These are phyloP conservation scores for Gossypium raimondii DNA, from an alignment of 345 rosid genomes.

Conservation along the genomic window DNA sequence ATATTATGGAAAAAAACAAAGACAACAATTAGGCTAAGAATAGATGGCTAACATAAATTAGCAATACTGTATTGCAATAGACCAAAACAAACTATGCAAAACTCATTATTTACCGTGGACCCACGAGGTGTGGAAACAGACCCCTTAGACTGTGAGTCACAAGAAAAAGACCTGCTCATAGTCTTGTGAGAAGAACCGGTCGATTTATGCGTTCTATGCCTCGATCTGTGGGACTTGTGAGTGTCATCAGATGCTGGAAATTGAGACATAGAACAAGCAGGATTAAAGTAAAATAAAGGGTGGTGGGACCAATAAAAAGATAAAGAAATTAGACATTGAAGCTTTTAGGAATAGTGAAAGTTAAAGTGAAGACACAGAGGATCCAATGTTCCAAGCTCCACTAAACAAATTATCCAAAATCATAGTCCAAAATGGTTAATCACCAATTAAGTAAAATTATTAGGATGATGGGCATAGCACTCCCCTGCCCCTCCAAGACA, in stretches of 20 bases:
- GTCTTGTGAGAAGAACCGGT: constrained; percentile 75
- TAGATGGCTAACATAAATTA: not conserved
- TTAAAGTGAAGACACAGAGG: constrained; percentile 48
- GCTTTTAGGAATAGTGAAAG: constrained; percentile 55
- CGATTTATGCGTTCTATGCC: constrained; percentile 66
- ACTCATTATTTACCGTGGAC: constrained; percentile 41
- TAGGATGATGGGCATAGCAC: not conserved
- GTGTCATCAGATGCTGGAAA: constrained; percentile 76
- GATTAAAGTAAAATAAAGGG: constrained; percentile 19
- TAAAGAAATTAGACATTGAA: constrained; percentile 32
- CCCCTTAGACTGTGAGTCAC: constrained; percentile 76
- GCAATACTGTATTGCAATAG: not conserved
- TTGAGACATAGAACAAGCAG: constrained; percentile 28
- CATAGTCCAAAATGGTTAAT: constrained; percentile 16
- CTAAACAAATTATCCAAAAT: constrained; percentile 13
- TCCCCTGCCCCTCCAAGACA: not conserved
- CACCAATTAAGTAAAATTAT: not conserved
- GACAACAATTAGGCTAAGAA: not conserved
- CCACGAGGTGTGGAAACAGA: constrained; percentile 52
- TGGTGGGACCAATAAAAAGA: constrained; percentile 45
- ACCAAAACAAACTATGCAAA: not conserved
- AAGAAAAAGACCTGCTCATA: constrained; percentile 63
- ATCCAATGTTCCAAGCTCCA: constrained; percentile 61
- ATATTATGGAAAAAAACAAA: not conserved
- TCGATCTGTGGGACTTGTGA: constrained; percentile 76